Evolutionary conservation across 2,329 filamentous ascomycete genomes (phyloP), one percentile per base, ranked within the genome.

Genomic region (Cladosporium sp.): DNA sequence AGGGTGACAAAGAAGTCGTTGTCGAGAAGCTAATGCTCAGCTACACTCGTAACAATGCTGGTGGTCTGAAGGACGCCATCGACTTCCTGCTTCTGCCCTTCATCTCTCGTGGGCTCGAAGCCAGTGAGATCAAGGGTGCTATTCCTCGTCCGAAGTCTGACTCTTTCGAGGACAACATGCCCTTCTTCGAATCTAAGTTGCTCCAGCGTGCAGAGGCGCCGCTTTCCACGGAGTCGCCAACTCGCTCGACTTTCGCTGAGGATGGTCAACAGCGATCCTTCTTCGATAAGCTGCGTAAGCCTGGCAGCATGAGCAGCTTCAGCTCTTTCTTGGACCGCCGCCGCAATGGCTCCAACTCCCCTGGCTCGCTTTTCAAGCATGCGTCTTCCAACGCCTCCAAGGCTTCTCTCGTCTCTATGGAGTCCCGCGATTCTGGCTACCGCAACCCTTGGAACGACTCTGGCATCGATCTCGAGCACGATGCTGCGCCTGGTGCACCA

Each of bases 401-500:
- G 78, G 94, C 93, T 51, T 97, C 93, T 36, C 86, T 97, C 66
- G 92, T 96, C 67, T 96, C 92, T 63, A 92, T 97, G 74, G 93
- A 97, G 76, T 97, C 92, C 51, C 92, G 92, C 37, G 89, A 93
- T 72, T 96, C 92, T 78, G 91, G 91, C 66, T 95, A 96, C 75
- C 89, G 92, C 75, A 96, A 97, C 77, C 92, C 92, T 62, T 97
- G 93, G 93, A 97, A 97, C 74, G 93, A 97, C 74, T 96, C 91
- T 71, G 93, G 92, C 69, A 92, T 97, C 72, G 97, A 97, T 73
- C 85, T 97, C 66, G 93, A 97, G 69, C 91, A 96, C 64, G 92
- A 97, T 67, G 36, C 42, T 5, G 49, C 11, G 17, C 42, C 54
- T 6, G 54, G 54, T 39, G 42, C 36, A 12, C 42, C 42, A 30